Evolutionary conservation across 2,329 filamentous ascomycete genomes (phyloP).

Genomic region (Spiromastix sp.): DNA sequence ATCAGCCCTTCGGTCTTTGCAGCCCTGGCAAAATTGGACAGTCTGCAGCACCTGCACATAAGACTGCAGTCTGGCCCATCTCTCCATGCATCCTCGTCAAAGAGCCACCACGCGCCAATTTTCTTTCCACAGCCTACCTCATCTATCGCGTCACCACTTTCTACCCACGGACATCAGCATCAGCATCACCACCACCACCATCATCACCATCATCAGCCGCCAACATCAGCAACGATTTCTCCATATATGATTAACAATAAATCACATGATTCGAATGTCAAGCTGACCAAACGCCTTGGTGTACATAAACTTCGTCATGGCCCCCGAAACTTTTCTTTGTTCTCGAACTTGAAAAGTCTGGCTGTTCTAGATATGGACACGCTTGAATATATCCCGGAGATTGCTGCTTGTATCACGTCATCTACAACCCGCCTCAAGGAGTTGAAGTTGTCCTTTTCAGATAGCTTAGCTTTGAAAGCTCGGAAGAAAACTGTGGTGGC

Average conservation of each 20-base stretch:
- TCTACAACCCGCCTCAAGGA: conserved; percentile 45
- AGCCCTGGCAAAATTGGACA: conserved; percentile 44
- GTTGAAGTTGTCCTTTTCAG: conserved; percentile 50
- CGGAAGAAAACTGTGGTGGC: conserved; percentile 31
- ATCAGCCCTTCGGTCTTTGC: conserved; percentile 49
- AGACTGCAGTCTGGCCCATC: conserved; percentile 50
- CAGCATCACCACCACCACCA: conserved; percentile 15
- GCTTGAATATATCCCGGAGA: conserved; percentile 45
- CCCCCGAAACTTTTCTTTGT: conserved; percentile 47
- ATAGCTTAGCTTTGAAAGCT: conserved; percentile 38
- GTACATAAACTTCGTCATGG: conserved; percentile 17
- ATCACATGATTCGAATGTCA: neutral
- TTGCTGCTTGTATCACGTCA: conserved; percentile 45
- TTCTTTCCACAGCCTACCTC: conserved; percentile 4
- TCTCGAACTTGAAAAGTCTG: conserved; percentile 45
- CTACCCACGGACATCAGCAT: conserved; percentile 14
- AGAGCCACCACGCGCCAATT: conserved; percentile 32
- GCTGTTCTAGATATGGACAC: conserved; percentile 51
- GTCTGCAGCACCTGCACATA: conserved; percentile 45
- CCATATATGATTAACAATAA: conserved; percentile 2
- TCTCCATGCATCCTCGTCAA: conserved; percentile 41
- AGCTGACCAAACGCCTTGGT: conserved; percentile 1
- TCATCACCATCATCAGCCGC: conserved; percentile 8
- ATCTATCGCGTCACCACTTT: conserved; percentile 10
- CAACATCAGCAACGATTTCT: neutral